Conservation (phyloP, 169 alveolate genomes). For the Cryptosporidium parvum region DNA sequence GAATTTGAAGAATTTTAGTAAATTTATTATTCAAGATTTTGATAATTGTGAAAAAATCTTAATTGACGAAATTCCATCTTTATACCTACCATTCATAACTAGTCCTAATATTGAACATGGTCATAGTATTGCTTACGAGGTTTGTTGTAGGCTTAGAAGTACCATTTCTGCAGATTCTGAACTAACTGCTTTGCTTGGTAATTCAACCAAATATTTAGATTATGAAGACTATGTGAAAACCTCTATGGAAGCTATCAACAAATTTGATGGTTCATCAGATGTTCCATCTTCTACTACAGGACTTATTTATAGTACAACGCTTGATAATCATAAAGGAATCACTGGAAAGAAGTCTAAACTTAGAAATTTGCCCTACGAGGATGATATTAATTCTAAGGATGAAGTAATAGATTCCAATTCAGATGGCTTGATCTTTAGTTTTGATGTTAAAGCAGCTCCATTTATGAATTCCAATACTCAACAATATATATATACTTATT, state of each 20-base stretch:
- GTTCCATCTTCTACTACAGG: slow-evolving; percentile 8
- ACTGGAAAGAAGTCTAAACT: background rate
- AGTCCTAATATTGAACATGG: background rate
- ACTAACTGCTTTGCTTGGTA: background rate
- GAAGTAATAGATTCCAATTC: background rate
- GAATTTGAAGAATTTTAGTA: background rate
- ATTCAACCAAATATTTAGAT: slow-evolving; percentile 49
- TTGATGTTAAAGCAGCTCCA: slow-evolving; percentile 75
- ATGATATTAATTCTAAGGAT: background rate
- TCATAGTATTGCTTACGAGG: slow-evolving; percentile 54
- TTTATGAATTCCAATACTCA: slow-evolving; percentile 65
- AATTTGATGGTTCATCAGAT: background rate
- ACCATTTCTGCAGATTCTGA: slow-evolving; percentile 32
- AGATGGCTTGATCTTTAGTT: background rate
- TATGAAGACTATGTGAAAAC: slow-evolving; percentile 34
- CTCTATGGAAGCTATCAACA: slow-evolving; percentile 44
- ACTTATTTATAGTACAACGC: slow-evolving; percentile 5
- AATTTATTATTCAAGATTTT: slow-evolving; percentile 14
- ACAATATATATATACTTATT: slow-evolving; percentile 43
- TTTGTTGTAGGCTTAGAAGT: slow-evolving; percentile 46
- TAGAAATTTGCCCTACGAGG: slow-evolving; percentile 9
- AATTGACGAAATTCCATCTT: background rate
- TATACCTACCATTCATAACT: slow-evolving; percentile 17
- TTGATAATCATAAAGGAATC: slow-evolving; percentile 55
- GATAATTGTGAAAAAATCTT: slow-evolving; percentile 45